These are phyloP conservation scores for Choanephora cucurbitarum DNA, from an alignment of 371 early-diverging fungal species.

Conservation along the genomic window DNA sequence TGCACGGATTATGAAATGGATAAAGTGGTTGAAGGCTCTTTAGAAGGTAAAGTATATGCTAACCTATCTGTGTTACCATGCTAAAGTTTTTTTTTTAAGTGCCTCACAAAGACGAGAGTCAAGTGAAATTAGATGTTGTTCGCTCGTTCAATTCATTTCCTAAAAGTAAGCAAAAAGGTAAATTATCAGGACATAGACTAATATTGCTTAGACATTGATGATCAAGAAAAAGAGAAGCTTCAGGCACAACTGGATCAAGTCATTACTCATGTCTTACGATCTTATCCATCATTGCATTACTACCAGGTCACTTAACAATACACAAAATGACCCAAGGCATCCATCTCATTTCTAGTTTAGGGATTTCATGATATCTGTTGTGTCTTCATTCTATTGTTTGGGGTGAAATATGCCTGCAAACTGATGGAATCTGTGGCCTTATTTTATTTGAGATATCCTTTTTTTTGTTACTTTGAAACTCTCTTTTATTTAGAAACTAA, in stretches of 20 bases:
- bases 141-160: constrained; percentile 53
- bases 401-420: constrained; percentile 47
- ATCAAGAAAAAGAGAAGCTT: constrained; percentile 33
- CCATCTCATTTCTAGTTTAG: constrained; percentile 20
- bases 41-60: constrained; percentile 6
- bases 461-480: constrained; percentile 9
- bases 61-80: not conserved
- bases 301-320: constrained; percentile 56
- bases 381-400: constrained; percentile 59
- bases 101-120: constrained; percentile 53
- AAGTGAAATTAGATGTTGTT: constrained; percentile 54
- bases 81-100: constrained; percentile 3
- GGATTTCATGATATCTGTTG: constrained; percentile 78
- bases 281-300: constrained; percentile 63
- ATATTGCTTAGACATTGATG: constrained; percentile 29
- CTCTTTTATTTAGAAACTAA: not conserved
- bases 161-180: constrained; percentile 21
- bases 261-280: constrained; percentile 53
- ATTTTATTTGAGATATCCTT: constrained; percentile 65
- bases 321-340: not conserved
- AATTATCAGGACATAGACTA: too few species aligned
- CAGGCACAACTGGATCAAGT: constrained; percentile 50
- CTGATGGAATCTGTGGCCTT: constrained; percentile 58
- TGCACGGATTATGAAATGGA: constrained; percentile 17
- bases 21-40: constrained; percentile 11